Percentiles rank a stretch among this genome's conserved stretches.
These are phyloP conservation scores for Lophium mytilinum DNA, from an alignment of 495 filamentous ascomycete genomes.

Conservation along the genomic window DNA sequence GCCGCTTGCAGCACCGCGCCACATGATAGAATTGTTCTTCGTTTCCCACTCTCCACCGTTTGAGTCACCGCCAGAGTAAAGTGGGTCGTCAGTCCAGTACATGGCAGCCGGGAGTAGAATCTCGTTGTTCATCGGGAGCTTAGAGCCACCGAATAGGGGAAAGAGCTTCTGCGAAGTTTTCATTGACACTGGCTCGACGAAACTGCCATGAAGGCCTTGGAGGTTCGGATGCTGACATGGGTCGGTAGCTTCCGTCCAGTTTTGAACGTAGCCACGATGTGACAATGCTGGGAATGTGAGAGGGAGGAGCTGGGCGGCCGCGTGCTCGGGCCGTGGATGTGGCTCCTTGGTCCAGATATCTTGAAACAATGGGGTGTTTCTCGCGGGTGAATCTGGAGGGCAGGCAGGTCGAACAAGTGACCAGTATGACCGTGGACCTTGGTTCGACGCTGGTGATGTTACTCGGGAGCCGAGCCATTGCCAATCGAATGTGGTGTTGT, in stretches of 20 bases:
- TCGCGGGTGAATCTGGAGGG: constrained; percentile 12
- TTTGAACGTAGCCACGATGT: constrained; percentile 31
- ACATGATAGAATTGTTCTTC: constrained; percentile 51
- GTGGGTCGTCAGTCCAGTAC: constrained; percentile 48
- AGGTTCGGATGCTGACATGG: constrained; percentile 30
- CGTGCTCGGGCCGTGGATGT: constrained; percentile 25
- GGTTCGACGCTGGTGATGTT: background rate
- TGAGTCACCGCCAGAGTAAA: constrained; percentile 39
- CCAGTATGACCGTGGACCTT: constrained; percentile 27
- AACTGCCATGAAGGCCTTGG: constrained; percentile 56
- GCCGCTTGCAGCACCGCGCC: constrained; percentile 65
- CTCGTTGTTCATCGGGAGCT: constrained; percentile 71
- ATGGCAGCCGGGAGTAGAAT: constrained; percentile 71
- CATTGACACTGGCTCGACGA: constrained; percentile 57
- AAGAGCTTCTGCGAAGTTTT: constrained; percentile 48
- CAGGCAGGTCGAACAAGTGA: constrained; percentile 26
- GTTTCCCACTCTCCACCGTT: constrained; percentile 40
- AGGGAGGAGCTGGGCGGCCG: constrained; percentile 17
- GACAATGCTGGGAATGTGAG: constrained; percentile 6
- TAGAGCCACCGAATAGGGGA: constrained; percentile 69
- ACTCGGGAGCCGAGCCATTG: constrained; percentile 16
- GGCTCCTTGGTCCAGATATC: constrained; percentile 16
- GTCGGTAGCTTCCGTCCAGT: constrained; percentile 30
- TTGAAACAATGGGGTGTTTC: background rate
- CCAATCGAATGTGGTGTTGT: constrained; percentile 11